These are phyloP conservation scores for Penicillium crystallinum DNA, from an alignment of 495 filamentous ascomycete genomes.

Conservation along the genomic window DNA sequence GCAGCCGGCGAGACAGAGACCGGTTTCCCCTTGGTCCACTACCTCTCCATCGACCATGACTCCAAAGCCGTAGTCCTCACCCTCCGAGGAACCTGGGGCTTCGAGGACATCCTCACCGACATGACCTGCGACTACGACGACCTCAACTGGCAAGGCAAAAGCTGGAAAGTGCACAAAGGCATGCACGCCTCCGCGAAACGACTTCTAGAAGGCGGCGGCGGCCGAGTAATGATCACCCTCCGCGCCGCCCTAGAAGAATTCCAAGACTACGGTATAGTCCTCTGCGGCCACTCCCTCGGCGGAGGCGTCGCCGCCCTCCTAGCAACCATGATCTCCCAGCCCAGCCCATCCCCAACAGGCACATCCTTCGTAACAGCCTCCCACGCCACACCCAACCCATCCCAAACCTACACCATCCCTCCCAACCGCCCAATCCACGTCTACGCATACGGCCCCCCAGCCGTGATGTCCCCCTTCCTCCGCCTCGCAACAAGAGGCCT, in stretches of 20 bases:
- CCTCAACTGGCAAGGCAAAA: slow-evolving; percentile 58
- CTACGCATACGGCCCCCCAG: slow-evolving; percentile 73
- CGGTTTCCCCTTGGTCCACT: slow-evolving; percentile 75
- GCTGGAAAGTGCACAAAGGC: slow-evolving; percentile 77
- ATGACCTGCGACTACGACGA: slow-evolving; percentile 79
- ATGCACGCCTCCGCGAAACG: slow-evolving; percentile 72
- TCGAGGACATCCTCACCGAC: slow-evolving; percentile 76
- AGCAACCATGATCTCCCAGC: slow-evolving; percentile 68
- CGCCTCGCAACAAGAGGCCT: slow-evolving; percentile 67
- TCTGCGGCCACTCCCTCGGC: slow-evolving; percentile 74
- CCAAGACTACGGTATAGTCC: slow-evolving; percentile 65
- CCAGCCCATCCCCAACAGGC: slow-evolving; percentile 43
- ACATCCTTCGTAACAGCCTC: slow-evolving; percentile 52
- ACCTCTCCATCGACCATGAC: slow-evolving; percentile 70
- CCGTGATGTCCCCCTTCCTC: slow-evolving; percentile 67
- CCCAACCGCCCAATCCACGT: slow-evolving; percentile 67
- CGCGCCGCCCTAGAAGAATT: slow-evolving; percentile 67
- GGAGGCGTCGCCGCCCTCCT: slow-evolving; percentile 70
- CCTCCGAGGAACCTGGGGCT: slow-evolving; percentile 71
- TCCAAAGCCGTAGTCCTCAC: slow-evolving; percentile 73
- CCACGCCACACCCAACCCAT: slow-evolving; percentile 27
- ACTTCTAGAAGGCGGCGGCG: slow-evolving; percentile 61
- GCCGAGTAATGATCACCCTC: slow-evolving; percentile 60
- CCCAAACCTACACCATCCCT: slow-evolving; percentile 50
- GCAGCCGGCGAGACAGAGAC: slow-evolving; percentile 63